phyloP scores from a whole-genome alignment of 148 eudicot species.

The Drosera capensis region DNA sequence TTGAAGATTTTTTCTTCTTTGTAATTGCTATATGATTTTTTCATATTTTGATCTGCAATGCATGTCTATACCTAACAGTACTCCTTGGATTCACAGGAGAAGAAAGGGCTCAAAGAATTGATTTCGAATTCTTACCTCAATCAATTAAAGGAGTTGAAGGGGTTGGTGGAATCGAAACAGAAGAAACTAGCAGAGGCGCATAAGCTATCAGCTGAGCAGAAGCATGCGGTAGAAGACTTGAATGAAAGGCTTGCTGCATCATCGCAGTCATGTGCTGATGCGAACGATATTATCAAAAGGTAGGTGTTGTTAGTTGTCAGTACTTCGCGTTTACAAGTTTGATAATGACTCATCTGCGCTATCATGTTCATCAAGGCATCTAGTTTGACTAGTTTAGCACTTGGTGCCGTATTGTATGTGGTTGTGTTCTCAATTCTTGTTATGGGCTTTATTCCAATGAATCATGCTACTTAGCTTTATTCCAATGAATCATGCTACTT shows the following conservation, averaged over 20 bases:
- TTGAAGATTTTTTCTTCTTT: not conserved
- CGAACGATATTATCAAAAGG: constrained; percentile 78
- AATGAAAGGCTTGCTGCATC: constrained; percentile 64
- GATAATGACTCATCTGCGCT: too few relatives aligned
- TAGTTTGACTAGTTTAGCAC: not conserved
- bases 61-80: too few relatives aligned
- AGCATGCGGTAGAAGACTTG: constrained; percentile 65
- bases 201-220: constrained; percentile 57
- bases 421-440: not conserved
- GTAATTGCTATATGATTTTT: not conserved
- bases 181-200: constrained; percentile 43
- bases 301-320: constrained; percentile 2
- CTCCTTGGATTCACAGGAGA: constrained; percentile 40
- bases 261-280: constrained; percentile 64
- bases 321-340: not conserved
- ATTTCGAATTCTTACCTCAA: constrained; percentile 43
- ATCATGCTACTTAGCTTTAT: not conserved
- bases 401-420: not conserved
- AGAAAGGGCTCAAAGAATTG: constrained; percentile 55
- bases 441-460: not conserved
- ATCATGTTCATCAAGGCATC: too few relatives aligned
- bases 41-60: not conserved
- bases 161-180: constrained; percentile 44
- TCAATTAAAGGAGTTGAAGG: constrained; percentile 43
- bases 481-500: not conserved